A percentile compares a stretch with the other conserved stretches of the same genome.
Conservation (phyloP, 2,329 filamentous ascomycete species). For the Talaromyces sp. region DNA sequence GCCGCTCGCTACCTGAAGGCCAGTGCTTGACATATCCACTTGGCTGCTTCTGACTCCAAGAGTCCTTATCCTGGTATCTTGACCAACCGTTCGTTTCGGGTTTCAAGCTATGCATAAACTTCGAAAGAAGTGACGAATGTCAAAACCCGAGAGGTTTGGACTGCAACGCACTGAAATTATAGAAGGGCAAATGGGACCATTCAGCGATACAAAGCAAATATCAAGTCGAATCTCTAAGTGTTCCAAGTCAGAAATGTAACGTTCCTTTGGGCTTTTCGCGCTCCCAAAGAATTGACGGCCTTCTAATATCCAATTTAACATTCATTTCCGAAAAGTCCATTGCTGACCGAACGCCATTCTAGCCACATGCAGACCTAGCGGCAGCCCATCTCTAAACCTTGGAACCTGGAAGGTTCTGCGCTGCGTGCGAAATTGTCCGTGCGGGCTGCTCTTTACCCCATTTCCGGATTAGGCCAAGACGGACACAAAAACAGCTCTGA, state of each 20-base stretch:
- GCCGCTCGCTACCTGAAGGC: background rate
- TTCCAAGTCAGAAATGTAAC: background rate
- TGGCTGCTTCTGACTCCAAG: background rate
- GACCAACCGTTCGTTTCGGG: background rate
- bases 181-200: background rate
- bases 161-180: background rate
- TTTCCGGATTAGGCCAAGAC: constrained; percentile 4
- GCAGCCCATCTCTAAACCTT: constrained; percentile 1
- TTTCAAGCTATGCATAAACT: background rate
- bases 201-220: background rate
- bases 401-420: constrained; percentile 1
- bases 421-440: constrained; percentile 5
- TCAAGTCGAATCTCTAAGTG: background rate
- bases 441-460: background rate
- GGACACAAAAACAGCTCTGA: background rate
- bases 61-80: background rate
- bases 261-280: background rate
- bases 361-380: constrained; percentile 3
- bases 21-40: constrained; percentile 5
- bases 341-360: background rate
- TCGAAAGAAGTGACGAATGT: background rate
- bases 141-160: background rate
- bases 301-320: background rate
- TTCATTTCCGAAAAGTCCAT: constrained; percentile 5
- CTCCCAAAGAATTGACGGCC: background rate